Conservation (phyloP, 768 basidiomycete genomes). For the Termitomyces sp. region DNA sequence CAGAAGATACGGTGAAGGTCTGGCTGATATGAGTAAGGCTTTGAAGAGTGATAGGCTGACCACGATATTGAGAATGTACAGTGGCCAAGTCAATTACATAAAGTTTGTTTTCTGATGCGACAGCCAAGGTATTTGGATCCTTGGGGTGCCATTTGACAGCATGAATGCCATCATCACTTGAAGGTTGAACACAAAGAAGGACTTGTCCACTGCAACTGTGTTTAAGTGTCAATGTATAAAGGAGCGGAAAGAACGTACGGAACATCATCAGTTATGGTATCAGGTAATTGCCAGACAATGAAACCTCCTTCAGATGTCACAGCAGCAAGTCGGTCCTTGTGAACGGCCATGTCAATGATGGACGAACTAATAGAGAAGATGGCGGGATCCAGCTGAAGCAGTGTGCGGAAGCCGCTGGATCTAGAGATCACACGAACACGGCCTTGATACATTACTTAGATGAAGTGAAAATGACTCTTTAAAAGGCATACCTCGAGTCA, state of each 20-base stretch:
- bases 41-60: slow-evolving; percentile 64
- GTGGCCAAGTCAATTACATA: slow-evolving; percentile 75
- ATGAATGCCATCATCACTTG: slow-evolving; percentile 58
- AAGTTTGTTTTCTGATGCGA: slow-evolving; percentile 77
- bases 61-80: slow-evolving; percentile 51
- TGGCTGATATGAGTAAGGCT: slow-evolving; percentile 70
- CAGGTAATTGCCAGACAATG: slow-evolving; percentile 85
- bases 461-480: slow-evolving; percentile 1
- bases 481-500: slow-evolving; percentile 64
- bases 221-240: slow-evolving; percentile 4
- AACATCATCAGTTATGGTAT: slow-evolving; percentile 81
- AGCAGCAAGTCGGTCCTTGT: slow-evolving; percentile 77
- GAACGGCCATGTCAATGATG: slow-evolving; percentile 83
- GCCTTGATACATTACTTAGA: slow-evolving; percentile 35
- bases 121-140: slow-evolving; percentile 74
- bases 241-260: slow-evolving; percentile 51
- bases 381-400: slow-evolving; percentile 69
- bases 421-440: slow-evolving; percentile 88
- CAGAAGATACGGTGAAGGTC: slow-evolving; percentile 68
- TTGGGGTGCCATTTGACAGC: slow-evolving; percentile 90
- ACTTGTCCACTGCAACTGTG: slow-evolving; percentile 52
- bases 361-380: slow-evolving; percentile 43
- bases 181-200: slow-evolving; percentile 68
- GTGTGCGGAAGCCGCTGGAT: slow-evolving; percentile 83
- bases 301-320: slow-evolving; percentile 89